Evolutionary conservation across 2,329 filamentous ascomycete genomes (phyloP).

Genomic region (Sclerotinia glacialis): DNA sequence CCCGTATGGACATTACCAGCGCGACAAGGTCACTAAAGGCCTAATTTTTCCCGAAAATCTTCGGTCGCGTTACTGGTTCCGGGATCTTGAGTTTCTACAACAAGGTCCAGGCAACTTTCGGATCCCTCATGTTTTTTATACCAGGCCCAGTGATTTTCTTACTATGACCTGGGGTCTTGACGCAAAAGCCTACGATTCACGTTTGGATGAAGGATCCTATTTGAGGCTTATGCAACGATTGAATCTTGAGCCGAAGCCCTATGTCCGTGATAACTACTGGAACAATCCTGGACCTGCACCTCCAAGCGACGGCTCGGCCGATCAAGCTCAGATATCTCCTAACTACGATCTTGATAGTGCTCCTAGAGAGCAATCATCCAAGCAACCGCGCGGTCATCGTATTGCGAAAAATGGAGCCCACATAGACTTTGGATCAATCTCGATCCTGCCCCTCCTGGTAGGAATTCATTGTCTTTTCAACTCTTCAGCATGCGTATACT

Average conservation of each 20-base stretch:
- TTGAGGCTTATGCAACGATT: slow-evolving; percentile 4
- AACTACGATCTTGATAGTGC: too few species aligned
- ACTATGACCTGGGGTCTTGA: neutral
- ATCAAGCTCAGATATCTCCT: neutral
- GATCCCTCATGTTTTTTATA: slow-evolving; percentile 1
- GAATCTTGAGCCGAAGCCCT: neutral
- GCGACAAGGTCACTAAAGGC: rapidly evolving
- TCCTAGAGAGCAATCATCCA: too few species aligned
- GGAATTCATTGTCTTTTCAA: neutral
- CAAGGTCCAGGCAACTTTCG: neutral
- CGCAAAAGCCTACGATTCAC: neutral
- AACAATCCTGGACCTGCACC: neutral
- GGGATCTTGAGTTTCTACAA: neutral
- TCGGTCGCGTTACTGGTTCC: neutral
- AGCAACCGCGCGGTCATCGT: neutral
- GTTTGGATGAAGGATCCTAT: slow-evolving; percentile 6
- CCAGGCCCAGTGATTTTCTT: neutral
- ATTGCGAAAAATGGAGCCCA: too few species aligned
- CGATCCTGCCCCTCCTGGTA: neutral
- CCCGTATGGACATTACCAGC: neutral
- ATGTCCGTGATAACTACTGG: neutral
- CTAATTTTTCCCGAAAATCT: neutral
- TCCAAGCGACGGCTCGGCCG: neutral
- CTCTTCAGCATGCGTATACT: neutral
- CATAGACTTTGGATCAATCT: too few species aligned